These are phyloP conservation scores for Pascua guehoae DNA, from an alignment of 1,284 basidiomycete species.

Conservation along the genomic window DNA sequence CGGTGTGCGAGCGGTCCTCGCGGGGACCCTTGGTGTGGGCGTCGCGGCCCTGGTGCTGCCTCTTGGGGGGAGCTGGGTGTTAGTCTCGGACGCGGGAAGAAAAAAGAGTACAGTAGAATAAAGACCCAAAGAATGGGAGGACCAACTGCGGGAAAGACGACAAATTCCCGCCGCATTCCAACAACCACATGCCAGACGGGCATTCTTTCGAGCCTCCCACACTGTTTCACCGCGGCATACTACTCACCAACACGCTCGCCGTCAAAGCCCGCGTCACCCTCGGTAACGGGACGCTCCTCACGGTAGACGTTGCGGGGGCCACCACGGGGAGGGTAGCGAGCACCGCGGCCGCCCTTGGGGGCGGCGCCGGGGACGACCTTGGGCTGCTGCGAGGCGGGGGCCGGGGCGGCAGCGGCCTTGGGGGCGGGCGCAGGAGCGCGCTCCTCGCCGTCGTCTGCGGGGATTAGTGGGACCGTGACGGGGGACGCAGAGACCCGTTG, in stretches of 20 bases:
- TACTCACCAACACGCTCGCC: conserved; percentile 49
- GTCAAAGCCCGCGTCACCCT: conserved; percentile 41
- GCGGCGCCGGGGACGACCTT: conserved; percentile 36
- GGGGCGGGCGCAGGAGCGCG: conserved; percentile 30
- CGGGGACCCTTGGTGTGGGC: conserved; percentile 47
- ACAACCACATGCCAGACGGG: too few relatives aligned
- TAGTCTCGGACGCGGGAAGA: not conserved
- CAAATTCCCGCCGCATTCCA: not conserved
- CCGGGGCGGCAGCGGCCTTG: conserved; percentile 24
- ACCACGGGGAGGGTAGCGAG: conserved; percentile 39
- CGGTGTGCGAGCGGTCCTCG: conserved; percentile 31
- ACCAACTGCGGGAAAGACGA: not conserved
- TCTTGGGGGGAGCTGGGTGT: conserved; percentile 29
- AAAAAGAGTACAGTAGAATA: not conserved
- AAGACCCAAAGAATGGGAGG: not conserved
- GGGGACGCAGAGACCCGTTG: too few relatives aligned
- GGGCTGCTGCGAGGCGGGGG: conserved; percentile 29
- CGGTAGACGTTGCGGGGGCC: conserved; percentile 38
- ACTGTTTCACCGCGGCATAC: too few relatives aligned
- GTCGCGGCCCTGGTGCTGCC: conserved; percentile 36
- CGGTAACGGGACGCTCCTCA: conserved; percentile 24
- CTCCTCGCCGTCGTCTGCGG: conserved; percentile 41
- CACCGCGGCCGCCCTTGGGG: conserved; percentile 27
- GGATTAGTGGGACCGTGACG: not conserved
- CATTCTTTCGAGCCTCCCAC: not conserved